Conservation (phyloP, 345 rosid genomes). For the Mercurialis annua region DNA sequence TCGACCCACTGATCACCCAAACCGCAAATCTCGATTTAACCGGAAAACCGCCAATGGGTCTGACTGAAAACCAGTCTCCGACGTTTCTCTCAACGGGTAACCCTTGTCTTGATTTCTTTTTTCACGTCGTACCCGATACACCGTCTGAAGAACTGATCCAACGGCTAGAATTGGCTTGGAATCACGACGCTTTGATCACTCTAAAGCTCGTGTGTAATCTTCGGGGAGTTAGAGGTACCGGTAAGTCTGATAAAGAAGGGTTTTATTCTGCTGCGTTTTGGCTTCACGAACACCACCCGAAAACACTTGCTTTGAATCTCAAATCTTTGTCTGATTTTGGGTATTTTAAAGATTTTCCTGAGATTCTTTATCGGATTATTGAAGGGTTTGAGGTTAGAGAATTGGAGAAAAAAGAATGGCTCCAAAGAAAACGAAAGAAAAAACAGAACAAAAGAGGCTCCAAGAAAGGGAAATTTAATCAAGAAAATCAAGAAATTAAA, state of each 20-base stretch:
- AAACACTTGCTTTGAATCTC: slow-evolving; percentile 18
- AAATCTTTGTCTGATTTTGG: slow-evolving; percentile 12
- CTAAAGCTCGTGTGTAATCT: slow-evolving; percentile 22
- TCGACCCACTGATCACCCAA: neutral
- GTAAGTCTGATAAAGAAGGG: slow-evolving; percentile 25
- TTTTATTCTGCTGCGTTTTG: slow-evolving; percentile 20
- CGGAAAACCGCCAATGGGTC: slow-evolving; percentile 1
- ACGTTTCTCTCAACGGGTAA: slow-evolving; percentile 16
- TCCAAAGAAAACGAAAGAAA: neutral
- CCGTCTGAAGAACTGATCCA: neutral
- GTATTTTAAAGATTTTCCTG: slow-evolving; percentile 12
- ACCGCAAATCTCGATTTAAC: slow-evolving; percentile 1
- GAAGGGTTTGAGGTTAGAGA: slow-evolving; percentile 11
- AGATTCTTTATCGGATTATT: slow-evolving; percentile 12
- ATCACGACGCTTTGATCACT: slow-evolving; percentile 10
- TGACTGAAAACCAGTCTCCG: slow-evolving; percentile 3
- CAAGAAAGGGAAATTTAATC: neutral
- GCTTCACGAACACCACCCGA: slow-evolving; percentile 17
- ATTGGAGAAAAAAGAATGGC: neutral
- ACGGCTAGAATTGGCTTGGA: slow-evolving; percentile 10
- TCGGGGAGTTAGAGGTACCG: slow-evolving; percentile 24
- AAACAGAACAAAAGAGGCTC: neutral
- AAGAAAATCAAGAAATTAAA: no score
- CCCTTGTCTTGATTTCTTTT: slow-evolving; percentile 22
- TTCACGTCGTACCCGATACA: slow-evolving; percentile 17